Evolutionary conservation across 2,329 filamentous ascomycete genomes (phyloP), one percentile per base, ranked within the genome.

Genomic region (Exophiala sp.): DNA sequence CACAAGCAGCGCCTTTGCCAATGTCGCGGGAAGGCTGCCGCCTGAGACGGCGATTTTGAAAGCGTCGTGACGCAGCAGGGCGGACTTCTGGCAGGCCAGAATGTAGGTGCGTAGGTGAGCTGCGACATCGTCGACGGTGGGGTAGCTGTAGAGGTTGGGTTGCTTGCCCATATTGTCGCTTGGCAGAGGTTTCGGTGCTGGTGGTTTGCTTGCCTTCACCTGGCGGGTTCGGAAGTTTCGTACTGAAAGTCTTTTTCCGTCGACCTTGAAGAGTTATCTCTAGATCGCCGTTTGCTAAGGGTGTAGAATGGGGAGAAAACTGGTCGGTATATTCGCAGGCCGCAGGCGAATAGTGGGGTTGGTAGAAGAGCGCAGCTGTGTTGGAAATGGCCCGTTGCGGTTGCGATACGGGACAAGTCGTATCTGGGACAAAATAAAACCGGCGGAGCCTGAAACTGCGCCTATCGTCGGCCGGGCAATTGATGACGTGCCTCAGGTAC

Each of bases 1-100:
- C 13, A 35, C 43, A 21, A 97, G 80, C 9, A 97, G 81, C 8
- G 89, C 89, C 67, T 88, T 81, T 39, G 89, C 88, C 35, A 98
- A 83, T 11, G 84, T 87, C 65, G 88, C 85, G 50, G 93, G 93
- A 39, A 98, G 81, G 13, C 90, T 96, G 61, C 93, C 93, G 60
- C 93, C 93, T 0, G 91, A 97, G 6, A 97, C 86, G 59, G 83
- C 93, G 53, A 98, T 76, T 70, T 94, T 91, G 79, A 98, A 97
- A 66, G 77, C 78, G 57, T 79, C 77, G 70, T 97, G 93, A 56
- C 90, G 86, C 59, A 76, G 73, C 57, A 97, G 72, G 52, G 89
- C 88, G 53, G 83, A 79, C 64, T 83, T 84, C 71, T 98, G 91
- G 63, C 79, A 82, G 62, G 86, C 79, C 62, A 96, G 77, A 62